Conservation (phyloP, 2,329 filamentous ascomycete genomes). For the Podosphaera leucotricha region DNA sequence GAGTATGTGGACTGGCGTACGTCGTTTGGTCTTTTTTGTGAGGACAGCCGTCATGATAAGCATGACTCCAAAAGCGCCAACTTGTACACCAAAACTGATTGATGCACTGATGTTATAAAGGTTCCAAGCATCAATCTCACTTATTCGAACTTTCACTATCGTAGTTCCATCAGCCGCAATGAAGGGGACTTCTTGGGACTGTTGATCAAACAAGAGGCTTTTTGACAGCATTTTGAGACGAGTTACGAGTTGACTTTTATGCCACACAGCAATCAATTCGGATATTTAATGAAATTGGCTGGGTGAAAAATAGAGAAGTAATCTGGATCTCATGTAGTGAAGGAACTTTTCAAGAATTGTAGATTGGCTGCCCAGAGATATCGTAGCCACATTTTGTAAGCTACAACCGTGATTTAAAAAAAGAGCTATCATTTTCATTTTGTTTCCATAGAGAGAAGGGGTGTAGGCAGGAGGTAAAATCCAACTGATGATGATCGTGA, state of each 20-base stretch:
- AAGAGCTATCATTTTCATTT: not conserved
- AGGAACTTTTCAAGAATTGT: not conserved
- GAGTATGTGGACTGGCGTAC: slow-evolving; percentile 32
- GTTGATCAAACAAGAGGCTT: slow-evolving; percentile 22
- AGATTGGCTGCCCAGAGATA: not conserved
- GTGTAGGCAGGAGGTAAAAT: not conserved
- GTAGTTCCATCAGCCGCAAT: slow-evolving; percentile 19
- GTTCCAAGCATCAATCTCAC: slow-evolving; percentile 21
- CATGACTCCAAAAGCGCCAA: slow-evolving; percentile 33
- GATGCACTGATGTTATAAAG: slow-evolving; percentile 23
- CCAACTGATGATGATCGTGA: not conserved
- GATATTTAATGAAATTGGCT: not conserved
- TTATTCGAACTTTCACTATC: slow-evolving; percentile 19
- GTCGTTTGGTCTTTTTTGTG: slow-evolving; percentile 32
- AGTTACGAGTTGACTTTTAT: not conserved
- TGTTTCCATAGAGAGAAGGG: not conserved
- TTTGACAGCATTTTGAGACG: slow-evolving; percentile 5
- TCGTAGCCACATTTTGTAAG: not conserved
- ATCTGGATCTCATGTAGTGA: not conserved
- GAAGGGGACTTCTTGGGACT: slow-evolving; percentile 26
- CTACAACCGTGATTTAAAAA: not conserved
- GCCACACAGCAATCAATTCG: not conserved
- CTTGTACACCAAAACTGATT: slow-evolving; percentile 34
- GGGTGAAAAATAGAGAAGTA: not conserved
- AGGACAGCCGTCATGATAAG: slow-evolving; percentile 33